Conservation (phyloP, 495 filamentous ascomycete genomes). For the Saxophila tyrrhenica region DNA sequence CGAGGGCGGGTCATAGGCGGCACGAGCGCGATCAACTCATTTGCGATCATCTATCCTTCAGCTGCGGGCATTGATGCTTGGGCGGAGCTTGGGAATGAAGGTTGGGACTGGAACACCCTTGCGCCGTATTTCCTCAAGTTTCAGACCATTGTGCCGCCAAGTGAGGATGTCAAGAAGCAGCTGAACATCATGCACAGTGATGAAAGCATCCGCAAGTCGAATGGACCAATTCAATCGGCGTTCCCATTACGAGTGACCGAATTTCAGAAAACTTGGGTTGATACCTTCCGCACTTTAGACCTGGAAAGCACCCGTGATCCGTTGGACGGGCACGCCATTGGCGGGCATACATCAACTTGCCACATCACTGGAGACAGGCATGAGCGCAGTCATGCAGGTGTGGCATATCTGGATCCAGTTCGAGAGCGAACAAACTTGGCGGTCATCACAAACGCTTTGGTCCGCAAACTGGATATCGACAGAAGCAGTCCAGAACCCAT, state of each 20-base stretch:
- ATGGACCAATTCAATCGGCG: conserved; percentile 10
- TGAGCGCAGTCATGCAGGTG: conserved; percentile 8
- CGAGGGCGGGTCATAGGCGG: conserved; percentile 14
- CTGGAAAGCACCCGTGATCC: conserved; percentile 10
- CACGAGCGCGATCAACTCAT: conserved; percentile 13
- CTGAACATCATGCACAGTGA: background rate
- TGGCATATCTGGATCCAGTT: conserved; percentile 6
- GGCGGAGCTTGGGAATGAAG: conserved; percentile 14
- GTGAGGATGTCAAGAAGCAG: background rate
- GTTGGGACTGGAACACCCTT: conserved; percentile 11
- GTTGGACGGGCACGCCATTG: conserved; percentile 1
- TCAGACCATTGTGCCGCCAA: conserved; percentile 5
- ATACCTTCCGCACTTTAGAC: background rate
- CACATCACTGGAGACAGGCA: conserved; percentile 10
- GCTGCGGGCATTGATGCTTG: conserved; percentile 13
- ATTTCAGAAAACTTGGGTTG: conserved; percentile 7
- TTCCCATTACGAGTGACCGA: background rate
- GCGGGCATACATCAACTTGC: conserved; percentile 8
- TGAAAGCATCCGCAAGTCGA: background rate
- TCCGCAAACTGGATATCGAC: conserved; percentile 7
- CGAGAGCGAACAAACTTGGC: background rate
- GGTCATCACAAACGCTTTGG: conserved; percentile 4
- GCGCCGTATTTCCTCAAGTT: conserved; percentile 13
- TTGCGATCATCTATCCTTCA: conserved; percentile 4
- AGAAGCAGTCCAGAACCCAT: background rate